These are phyloP conservation scores for Pseudomassariella vexata DNA, from an alignment of 2,329 filamentous ascomycete species.

Conservation along the genomic window DNA sequence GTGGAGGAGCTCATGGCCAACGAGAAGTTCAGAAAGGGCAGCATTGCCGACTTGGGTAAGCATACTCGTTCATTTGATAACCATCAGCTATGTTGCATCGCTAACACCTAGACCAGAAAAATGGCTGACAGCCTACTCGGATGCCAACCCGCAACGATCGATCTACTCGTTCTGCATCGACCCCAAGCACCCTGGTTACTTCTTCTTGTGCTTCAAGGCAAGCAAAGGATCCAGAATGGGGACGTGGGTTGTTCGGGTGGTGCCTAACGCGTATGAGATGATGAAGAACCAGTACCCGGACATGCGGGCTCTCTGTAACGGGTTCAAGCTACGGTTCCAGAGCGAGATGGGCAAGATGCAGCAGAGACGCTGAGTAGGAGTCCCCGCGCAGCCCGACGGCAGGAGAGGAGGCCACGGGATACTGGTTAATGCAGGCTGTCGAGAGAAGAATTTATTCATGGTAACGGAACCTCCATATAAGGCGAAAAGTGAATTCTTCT, in stretches of 20 bases:
- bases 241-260: conserved; percentile 80
- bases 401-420: too few species aligned
- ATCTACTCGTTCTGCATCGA: conserved; percentile 97
- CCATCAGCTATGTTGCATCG: too few species aligned
- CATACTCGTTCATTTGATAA: too few species aligned
- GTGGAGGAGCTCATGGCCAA: conserved; percentile 93
- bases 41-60: conserved; percentile 78
- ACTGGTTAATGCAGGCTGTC: too few species aligned
- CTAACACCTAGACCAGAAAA: conserved; percentile 55
- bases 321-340: conserved; percentile 80
- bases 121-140: conserved; percentile 94
- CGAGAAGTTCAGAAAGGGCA: conserved; percentile 86
- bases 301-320: conserved; percentile 92
- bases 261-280: conserved; percentile 90
- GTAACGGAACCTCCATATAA: too few species aligned
- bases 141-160: conserved; percentile 89
- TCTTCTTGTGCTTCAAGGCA: conserved; percentile 94
- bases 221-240: conserved; percentile 68
- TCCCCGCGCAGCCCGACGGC: conserved; percentile 7
- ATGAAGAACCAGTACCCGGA: conserved; percentile 86
- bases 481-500: too few species aligned
- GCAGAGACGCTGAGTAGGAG: too few species aligned
- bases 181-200: conserved; percentile 86
- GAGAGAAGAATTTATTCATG: too few species aligned
- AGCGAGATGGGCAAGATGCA: conserved; percentile 60